These are phyloP conservation scores for Yamadazyma friedrichii DNA, from an alignment of 1,139 yeast species.

Conservation along the genomic window DNA sequence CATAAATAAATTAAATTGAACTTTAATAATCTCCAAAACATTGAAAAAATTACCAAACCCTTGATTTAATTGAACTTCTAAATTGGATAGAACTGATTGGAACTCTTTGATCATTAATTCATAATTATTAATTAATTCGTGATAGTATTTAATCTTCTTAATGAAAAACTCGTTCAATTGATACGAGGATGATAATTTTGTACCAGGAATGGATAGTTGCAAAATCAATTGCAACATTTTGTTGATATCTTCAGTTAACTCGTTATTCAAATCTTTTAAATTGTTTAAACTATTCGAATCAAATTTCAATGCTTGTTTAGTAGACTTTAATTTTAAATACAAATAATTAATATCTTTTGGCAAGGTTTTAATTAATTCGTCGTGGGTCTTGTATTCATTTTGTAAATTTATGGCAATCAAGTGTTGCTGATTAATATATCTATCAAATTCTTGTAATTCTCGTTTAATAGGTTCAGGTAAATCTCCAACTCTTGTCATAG, in stretches of 20 bases:
- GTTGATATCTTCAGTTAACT: slow-evolving; percentile 66
- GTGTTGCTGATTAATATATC: slow-evolving; percentile 80
- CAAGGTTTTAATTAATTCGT: slow-evolving; percentile 69
- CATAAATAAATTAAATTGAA: slow-evolving; percentile 84
- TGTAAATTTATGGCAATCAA: slow-evolving; percentile 77
- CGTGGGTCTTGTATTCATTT: slow-evolving; percentile 62
- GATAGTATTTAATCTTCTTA: slow-evolving; percentile 65
- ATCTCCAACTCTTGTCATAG: slow-evolving; percentile 86
- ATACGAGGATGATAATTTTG: slow-evolving; percentile 56
- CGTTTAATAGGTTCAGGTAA: slow-evolving; percentile 73
- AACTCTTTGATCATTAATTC: slow-evolving; percentile 76
- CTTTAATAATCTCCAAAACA: slow-evolving; percentile 67
- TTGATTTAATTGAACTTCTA: slow-evolving; percentile 45
- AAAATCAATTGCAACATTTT: slow-evolving; percentile 64
- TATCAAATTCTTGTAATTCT: slow-evolving; percentile 76
- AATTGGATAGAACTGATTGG: slow-evolving; percentile 45
- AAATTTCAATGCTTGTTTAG: slow-evolving; percentile 62
- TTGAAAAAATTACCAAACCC: slow-evolving; percentile 54
- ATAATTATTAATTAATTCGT: slow-evolving; percentile 62
- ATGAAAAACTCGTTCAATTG: slow-evolving; percentile 48
- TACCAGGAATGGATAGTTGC: slow-evolving; percentile 67
- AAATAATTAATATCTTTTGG: slow-evolving; percentile 83
- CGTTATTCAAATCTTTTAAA: slow-evolving; percentile 48
- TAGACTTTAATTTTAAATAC: slow-evolving; percentile 58
- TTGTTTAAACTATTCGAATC: slow-evolving; percentile 36